Evolutionary conservation across 805 yeast genomes (phyloP).

Genomic region (Citeromyces matritensis): DNA sequence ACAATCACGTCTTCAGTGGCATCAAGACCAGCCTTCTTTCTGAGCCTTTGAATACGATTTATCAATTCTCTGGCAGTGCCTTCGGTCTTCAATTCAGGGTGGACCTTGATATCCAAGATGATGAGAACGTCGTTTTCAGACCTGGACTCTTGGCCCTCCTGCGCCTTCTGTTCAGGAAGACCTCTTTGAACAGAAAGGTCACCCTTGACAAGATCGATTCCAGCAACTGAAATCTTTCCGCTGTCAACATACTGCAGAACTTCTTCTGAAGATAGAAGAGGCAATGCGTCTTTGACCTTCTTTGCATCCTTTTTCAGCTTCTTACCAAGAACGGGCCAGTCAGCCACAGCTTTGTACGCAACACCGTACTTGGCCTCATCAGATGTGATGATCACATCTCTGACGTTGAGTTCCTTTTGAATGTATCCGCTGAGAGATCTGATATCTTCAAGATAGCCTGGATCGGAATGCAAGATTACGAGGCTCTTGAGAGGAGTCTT

Average conservation of each 20-base stretch:
- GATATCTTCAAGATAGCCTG: conserved; percentile 60
- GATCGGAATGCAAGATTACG: conserved; percentile 74
- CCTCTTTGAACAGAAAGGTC: conserved; percentile 88
- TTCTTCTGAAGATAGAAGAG: conserved; percentile 63
- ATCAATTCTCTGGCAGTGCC: conserved; percentile 94
- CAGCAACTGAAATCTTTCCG: conserved; percentile 77
- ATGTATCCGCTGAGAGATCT: conserved; percentile 67
- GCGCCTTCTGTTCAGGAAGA: conserved; percentile 49
- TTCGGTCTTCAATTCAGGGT: conserved; percentile 82
- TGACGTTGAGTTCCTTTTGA: conserved; percentile 82
- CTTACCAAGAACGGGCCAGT: conserved; percentile 98
- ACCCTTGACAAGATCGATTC: conserved; percentile 73
- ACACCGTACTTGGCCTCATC: conserved; percentile 91
- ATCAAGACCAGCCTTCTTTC: conserved; percentile 90
- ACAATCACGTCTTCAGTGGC: conserved; percentile 92
- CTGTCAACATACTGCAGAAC: conserved; percentile 60
- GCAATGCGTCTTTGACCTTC: conserved; percentile 89
- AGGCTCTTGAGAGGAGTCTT: conserved; percentile 88
- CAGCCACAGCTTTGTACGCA: conserved; percentile 88
- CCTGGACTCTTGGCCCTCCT: conserved; percentile 73
- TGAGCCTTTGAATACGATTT: conserved; percentile 92
- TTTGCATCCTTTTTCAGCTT: conserved; percentile 89
- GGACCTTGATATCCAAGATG: conserved; percentile 75
- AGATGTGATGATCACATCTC: conserved; percentile 73
- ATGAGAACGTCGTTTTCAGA: conserved; percentile 82